phyloP scores from a whole-genome alignment of 2,329 filamentous ascomycete genomes.

The Pseudocercospora macadamiae region DNA sequence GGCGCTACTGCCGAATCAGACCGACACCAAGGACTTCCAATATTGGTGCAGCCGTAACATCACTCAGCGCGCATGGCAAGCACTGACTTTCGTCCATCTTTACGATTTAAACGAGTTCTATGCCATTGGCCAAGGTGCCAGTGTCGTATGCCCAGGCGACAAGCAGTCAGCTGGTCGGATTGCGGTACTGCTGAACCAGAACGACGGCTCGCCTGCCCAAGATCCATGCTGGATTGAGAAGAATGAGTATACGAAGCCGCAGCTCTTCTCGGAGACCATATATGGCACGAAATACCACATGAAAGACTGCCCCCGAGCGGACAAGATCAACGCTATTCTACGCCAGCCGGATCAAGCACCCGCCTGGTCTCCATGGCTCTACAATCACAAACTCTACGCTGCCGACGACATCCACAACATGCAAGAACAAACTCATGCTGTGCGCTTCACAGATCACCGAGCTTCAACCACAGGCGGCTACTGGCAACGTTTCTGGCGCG shows the following conservation, averaged over 20 bases:
- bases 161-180: neutral
- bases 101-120: neutral
- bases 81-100: neutral
- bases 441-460: neutral
- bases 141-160: neutral
- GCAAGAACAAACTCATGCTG: neutral
- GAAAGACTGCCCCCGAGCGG: neutral
- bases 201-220: neutral
- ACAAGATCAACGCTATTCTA: neutral
- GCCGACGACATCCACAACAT: neutral
- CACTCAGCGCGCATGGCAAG: neutral
- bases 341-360: neutral
- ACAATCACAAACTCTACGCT: neutral
- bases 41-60: neutral
- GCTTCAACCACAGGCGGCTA: neutral
- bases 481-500: neutral
- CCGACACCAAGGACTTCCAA: neutral
- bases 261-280: neutral
- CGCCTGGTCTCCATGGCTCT: neutral
- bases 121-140: neutral
- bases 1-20: neutral
- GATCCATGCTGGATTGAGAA: constrained; percentile 1
- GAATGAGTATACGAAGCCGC: neutral
- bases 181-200: neutral
- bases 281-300: neutral